Evolutionary conservation across 495 filamentous ascomycete genomes (phyloP), one percentile per base, ranked within the genome.

Genomic region (Podospora didyma): DNA sequence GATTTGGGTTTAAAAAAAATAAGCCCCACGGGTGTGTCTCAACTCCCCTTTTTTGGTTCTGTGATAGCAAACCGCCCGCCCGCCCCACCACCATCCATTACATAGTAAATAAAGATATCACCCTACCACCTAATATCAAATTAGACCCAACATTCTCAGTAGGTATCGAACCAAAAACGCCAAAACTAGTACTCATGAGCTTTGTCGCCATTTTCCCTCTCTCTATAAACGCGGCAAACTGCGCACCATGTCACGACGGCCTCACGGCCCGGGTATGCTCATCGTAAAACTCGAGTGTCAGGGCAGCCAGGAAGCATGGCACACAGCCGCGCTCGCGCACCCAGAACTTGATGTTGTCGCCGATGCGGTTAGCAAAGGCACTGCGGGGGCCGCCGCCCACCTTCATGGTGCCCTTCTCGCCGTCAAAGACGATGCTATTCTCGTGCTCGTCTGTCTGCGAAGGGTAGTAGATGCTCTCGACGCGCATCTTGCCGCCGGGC

Each of bases 331-430:
- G 82, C 66, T 89, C 89, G 64, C 93, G 86, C 1, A 96, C 92
- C 94, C 94, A 98, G 71, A 95, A 96, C 65, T 87, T 82, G 62
- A 96, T 89, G 48, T 89, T 79, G 51, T 87, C 86, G 61, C 80
- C 83, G 31, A 97, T 94, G 71, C 90, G 85, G 57, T 82, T 74
- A 22, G 91, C 93, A 72, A 98, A 98, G 24, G 79, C 79, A 64
- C 88, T 92, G 63, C 90, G 83, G 4, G 90, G 89, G 0, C 94
- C 94, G 5, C 94, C 94, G 16, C 86, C 87, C 56, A 97, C 87
- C 77, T 97, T 97, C 94, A 98, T 98, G 21, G 90, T 96, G 23
- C 94, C 86, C 58, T 88, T 87, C 71, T 97, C 93, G 21, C 93
- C 95, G 74, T 99, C 94, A 72, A 99, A 97, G 1, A 96, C 83